Conservation (phyloP, 495 filamentous ascomycete genomes). For the Neohortaea acidophila region DNA sequence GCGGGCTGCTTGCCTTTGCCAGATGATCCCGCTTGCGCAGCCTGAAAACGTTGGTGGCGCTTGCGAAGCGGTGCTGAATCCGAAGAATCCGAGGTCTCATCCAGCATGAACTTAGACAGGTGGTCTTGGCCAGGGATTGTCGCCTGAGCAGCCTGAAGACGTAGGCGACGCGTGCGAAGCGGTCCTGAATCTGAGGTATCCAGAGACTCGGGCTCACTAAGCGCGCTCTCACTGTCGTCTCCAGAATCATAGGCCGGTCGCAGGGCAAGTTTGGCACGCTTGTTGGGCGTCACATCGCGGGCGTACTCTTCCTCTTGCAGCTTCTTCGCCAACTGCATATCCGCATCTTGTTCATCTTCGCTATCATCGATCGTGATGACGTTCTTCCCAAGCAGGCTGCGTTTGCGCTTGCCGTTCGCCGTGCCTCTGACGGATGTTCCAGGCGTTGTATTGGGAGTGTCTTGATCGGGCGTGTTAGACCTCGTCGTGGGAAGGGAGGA, state of each 20-base stretch:
- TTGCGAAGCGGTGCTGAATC: too few species aligned
- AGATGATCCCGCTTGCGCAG: too few species aligned
- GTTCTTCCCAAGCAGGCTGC: conserved; percentile 15
- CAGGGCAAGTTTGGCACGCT: conserved; percentile 20
- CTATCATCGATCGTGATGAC: conserved; percentile 25
- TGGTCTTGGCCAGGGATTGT: too few species aligned
- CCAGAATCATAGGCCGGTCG: conserved; percentile 13
- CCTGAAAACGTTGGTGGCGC: too few species aligned
- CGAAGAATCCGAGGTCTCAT: too few species aligned
- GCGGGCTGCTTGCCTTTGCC: too few species aligned
- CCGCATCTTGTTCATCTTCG: conserved; percentile 22
- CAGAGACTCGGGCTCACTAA: conserved; percentile 16
- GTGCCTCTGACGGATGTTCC: conserved; percentile 39
- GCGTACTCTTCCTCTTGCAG: conserved; percentile 51
- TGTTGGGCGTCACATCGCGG: conserved; percentile 16
- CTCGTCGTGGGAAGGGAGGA: conserved; percentile 25
- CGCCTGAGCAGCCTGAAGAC: too few species aligned
- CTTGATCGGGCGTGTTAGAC: conserved; percentile 40
- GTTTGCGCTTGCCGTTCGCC: conserved; percentile 19
- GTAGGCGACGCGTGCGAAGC: conserved; percentile 3
- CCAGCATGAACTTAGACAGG: too few species aligned
- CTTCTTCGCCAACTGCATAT: conserved; percentile 36
- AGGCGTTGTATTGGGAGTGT: conserved; percentile 66
- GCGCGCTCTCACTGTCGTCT: conserved; percentile 12
- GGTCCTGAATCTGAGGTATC: conserved; percentile 9